phyloP scores from a whole-genome alignment of 306 rosid genomes.

The Mimosa bimucronata region DNA sequence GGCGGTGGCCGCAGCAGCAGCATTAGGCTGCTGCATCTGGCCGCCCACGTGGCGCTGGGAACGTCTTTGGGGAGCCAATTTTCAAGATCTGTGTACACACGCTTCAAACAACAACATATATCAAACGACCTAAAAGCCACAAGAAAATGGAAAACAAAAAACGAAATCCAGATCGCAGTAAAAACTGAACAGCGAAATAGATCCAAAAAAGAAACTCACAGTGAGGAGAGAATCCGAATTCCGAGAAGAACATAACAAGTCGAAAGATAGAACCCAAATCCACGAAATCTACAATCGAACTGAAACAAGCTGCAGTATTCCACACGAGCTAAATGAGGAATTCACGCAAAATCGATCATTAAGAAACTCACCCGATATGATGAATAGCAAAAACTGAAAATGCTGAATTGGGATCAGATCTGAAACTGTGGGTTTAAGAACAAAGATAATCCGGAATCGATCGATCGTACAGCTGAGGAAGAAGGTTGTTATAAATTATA shows the following conservation, averaged over 20 bases:
- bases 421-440: slow-evolving; percentile 40
- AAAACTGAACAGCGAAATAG: background rate
- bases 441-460: slow-evolving; percentile 38
- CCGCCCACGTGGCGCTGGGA: slow-evolving; percentile 99
- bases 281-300: slow-evolving; percentile 43
- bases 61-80: slow-evolving; percentile 99
- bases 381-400: slow-evolving; percentile 27
- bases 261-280: slow-evolving; percentile 45
- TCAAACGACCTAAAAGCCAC: background rate
- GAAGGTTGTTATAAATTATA: slow-evolving; percentile 10
- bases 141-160: background rate
- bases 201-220: slow-evolving; percentile 51
- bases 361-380: slow-evolving; percentile 46
- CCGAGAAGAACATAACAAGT: slow-evolving; percentile 56
- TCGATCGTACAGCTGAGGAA: slow-evolving; percentile 27
- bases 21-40: slow-evolving; percentile 99
- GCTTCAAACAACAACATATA: slow-evolving; percentile 47
- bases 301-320: slow-evolving; percentile 30
- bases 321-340: slow-evolving; percentile 14
- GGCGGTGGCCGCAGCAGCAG: slow-evolving; percentile 93
- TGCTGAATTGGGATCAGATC: slow-evolving; percentile 59
- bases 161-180: background rate
- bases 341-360: background rate
- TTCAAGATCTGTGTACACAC: slow-evolving; percentile 78
- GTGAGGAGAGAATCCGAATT: slow-evolving; percentile 61